Percentiles rank a stretch among this genome's conserved stretches.
phyloP scores from a whole-genome alignment of 2,329 filamentous ascomycete species.

The Geosmithia morbida region DNA sequence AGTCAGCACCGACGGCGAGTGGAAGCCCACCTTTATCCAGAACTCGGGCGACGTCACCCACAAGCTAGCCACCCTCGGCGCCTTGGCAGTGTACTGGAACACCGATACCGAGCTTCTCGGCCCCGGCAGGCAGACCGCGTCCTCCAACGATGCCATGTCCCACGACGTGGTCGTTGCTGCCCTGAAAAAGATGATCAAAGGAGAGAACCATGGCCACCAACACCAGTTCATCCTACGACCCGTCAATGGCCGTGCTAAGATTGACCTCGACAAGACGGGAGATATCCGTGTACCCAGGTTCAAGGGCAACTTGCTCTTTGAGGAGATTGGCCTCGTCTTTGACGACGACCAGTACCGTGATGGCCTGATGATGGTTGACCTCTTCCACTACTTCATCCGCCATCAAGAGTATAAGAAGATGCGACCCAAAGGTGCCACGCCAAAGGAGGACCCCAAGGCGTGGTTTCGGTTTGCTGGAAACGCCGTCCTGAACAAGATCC shows the following conservation, averaged over 20 bases:
- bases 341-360: slow-evolving; percentile 97
- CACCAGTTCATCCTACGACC: slow-evolving; percentile 95
- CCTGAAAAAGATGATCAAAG: slow-evolving; percentile 69
- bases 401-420: slow-evolving; percentile 94
- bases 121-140: slow-evolving; percentile 54
- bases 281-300: slow-evolving; percentile 66
- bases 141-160: slow-evolving; percentile 39
- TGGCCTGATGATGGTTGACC: slow-evolving; percentile 91
- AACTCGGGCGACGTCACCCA: slow-evolving; percentile 71
- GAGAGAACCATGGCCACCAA: slow-evolving; percentile 38
- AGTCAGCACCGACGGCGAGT: slow-evolving; percentile 86
- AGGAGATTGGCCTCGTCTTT: slow-evolving; percentile 94
- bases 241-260: slow-evolving; percentile 85
- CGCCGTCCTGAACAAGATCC: slow-evolving; percentile 83
- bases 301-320: slow-evolving; percentile 84
- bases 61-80: slow-evolving; percentile 83
- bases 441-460: slow-evolving; percentile 80
- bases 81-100: slow-evolving; percentile 94
- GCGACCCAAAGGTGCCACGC: slow-evolving; percentile 66
- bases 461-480: slow-evolving; percentile 89
- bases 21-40: slow-evolving; percentile 93
- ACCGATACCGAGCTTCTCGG: slow-evolving; percentile 80
- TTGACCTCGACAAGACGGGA: slow-evolving; percentile 90
- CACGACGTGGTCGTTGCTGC: slow-evolving; percentile 66
- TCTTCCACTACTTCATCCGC: slow-evolving; percentile 96